Conservation (phyloP, 116 monocot genomes). For the Thalassia testudinum region DNA sequence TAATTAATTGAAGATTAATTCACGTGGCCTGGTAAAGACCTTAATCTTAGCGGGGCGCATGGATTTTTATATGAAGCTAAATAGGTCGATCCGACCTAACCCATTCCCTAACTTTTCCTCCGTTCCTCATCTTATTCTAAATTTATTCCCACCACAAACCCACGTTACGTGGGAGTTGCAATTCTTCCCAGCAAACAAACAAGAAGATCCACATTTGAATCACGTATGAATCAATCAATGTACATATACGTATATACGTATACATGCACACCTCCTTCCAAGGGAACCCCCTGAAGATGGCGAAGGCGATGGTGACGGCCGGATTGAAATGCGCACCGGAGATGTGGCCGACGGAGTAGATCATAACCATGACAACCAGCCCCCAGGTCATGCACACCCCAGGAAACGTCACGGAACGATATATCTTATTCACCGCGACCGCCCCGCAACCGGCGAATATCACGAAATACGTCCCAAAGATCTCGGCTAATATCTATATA, state of each 20-base stretch:
- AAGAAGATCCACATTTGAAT: no score
- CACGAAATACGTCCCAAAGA: slow-evolving; percentile 35
- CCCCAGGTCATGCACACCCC: slow-evolving; percentile 48
- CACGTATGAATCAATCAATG: neutral
- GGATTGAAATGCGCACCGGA: slow-evolving; percentile 66
- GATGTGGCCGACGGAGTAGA: slow-evolving; percentile 52
- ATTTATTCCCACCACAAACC: no score
- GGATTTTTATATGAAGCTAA: no score
- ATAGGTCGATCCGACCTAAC: no score
- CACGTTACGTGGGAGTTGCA: no score
- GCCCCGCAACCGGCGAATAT: slow-evolving; percentile 51
- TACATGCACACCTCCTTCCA: slow-evolving; percentile 19
- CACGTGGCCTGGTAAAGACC: neutral
- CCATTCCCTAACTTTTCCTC: no score
- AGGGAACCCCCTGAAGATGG: slow-evolving; percentile 28
- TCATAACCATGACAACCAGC: slow-evolving; percentile 41
- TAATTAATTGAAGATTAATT: neutral
- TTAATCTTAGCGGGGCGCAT: no score
- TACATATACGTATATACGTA: neutral
- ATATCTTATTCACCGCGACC: slow-evolving; percentile 36
- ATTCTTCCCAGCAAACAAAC: no score
- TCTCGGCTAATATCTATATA: slow-evolving; percentile 32
- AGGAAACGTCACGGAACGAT: slow-evolving; percentile 32
- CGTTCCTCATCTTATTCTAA: no score
- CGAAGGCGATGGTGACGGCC: slow-evolving; percentile 49